Evolutionary conservation across 352 stramenopile species (phyloP), one percentile per base, ranked within the genome.

Genomic region (Phytophthora hibernalis): DNA sequence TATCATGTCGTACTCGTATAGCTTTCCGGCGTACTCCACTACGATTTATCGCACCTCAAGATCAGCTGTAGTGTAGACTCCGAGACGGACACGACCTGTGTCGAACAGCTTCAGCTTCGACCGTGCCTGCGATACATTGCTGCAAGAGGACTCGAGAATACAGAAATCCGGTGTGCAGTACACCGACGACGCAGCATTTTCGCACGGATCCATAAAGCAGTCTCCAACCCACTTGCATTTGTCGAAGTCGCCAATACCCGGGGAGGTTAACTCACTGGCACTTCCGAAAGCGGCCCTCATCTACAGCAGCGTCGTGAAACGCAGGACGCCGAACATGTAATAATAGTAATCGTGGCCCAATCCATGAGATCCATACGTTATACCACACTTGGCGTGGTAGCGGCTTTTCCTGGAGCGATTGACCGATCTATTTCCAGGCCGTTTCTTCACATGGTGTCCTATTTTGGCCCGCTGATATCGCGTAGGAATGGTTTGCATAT

Each of bases 1-100:
- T 3, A 28, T 5, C 9, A 30, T 30, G 0, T 15, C 3, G 31
- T 37, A 54, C 18, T 10, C 37, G n/a, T 4, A n/a, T 0, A 65
- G 24, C 16, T n/a, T 38, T 13, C 57, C 47, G 15, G 3, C 13
- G 57, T 58, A 65, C 20, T 65, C 48, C 0, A 24, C 57, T 12
- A 65, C 1, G 2, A 58, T n/a, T 13, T 65, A 47, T 0, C 48
- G 48, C 5, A 54, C 48, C 3, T 65, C 24, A 1, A 65, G 24
- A n/a, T 38, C 22, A 22, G 24, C 43, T 1, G 56, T 55, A 13
- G 55, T 65, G 18, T 45, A 53, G 1, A 57, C 45, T 2, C 54
- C 54, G 1, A 62, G n/a, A 0, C 54, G 43, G 0, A 48, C n/a
- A 12, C 54, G 40, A n/a, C n/a, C n/a, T n/a, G n/a, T n/a, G n/a